Conservation (phyloP, 352 stramenopile species). For the Pythium chondricola region DNA sequence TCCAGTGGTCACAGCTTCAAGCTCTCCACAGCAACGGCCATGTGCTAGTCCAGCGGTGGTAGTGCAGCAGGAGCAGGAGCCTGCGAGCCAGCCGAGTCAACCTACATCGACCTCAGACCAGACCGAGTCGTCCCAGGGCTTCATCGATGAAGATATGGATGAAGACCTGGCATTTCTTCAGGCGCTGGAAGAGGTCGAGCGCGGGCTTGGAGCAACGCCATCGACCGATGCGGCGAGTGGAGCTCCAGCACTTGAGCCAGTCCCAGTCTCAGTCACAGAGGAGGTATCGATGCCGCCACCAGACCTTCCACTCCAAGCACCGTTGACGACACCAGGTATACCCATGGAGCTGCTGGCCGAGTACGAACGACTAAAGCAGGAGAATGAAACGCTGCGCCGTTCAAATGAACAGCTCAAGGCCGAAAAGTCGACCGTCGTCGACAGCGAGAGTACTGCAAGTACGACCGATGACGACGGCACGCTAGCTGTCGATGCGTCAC, state of each 20-base stretch:
- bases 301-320: neutral
- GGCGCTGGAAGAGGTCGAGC: conserved; percentile 62
- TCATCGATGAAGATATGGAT: conserved; percentile 55
- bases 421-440: neutral
- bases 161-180: conserved; percentile 63
- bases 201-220: conserved; percentile 19
- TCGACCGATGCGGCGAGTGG: neutral
- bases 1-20: neutral
- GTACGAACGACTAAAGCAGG: conserved; percentile 56
- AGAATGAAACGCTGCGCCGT: conserved; percentile 55
- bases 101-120: neutral
- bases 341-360: conserved; percentile 38
- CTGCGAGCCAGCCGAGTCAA: neutral
- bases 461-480: no score
- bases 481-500: no score
- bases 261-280: neutral
- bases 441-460: no score
- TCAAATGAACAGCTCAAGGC: conserved; percentile 61
- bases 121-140: conserved; percentile 25
- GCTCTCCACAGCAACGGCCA: no score
- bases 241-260: neutral
- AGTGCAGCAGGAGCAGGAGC: neutral
- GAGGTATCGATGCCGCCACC: neutral
- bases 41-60: neutral
- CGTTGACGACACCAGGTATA: conserved; percentile 1